Conservation (phyloP, 805 yeast species). For the Starmerella powellii region DNA sequence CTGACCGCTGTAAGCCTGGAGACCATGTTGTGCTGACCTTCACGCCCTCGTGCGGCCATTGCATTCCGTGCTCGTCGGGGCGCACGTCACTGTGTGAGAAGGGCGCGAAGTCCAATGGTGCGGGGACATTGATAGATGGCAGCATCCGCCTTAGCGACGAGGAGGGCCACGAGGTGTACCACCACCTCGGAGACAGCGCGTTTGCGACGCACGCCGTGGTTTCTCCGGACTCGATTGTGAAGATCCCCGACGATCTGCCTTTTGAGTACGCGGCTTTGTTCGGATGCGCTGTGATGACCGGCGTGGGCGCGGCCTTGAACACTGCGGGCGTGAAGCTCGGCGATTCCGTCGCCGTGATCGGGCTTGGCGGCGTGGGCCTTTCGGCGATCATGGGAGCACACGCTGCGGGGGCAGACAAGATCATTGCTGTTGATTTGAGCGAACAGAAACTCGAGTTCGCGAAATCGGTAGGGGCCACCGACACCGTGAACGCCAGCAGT, state of each 20-base stretch:
- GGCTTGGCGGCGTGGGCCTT: slow-evolving; percentile 95
- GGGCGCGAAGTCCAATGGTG: slow-evolving; percentile 94
- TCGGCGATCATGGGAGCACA: slow-evolving; percentile 92
- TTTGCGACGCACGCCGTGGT: slow-evolving; percentile 95
- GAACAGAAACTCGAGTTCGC: slow-evolving; percentile 79
- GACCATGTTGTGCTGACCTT: slow-evolving; percentile 88
- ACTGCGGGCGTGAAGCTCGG: slow-evolving; percentile 84
- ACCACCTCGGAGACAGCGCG: slow-evolving; percentile 96
- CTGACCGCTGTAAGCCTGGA: slow-evolving; percentile 70
- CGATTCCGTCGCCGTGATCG: slow-evolving; percentile 89
- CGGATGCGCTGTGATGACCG: slow-evolving; percentile 98
- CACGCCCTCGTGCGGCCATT: slow-evolving; percentile 92
- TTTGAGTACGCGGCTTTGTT: slow-evolving; percentile 78
- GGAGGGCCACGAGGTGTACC: slow-evolving; percentile 65
- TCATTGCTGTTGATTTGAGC: slow-evolving; percentile 76
- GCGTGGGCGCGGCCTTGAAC: slow-evolving; percentile 93
- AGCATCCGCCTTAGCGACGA: slow-evolving; percentile 64
- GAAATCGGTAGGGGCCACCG: slow-evolving; percentile 81
- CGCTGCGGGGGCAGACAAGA: slow-evolving; percentile 63
- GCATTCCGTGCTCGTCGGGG: slow-evolving; percentile 88
- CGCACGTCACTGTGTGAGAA: slow-evolving; percentile 92
- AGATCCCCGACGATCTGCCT: slow-evolving; percentile 72
- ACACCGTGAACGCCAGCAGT: slow-evolving; percentile 73
- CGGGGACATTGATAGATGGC: slow-evolving; percentile 97
- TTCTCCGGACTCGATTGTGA: slow-evolving; percentile 92